Evolutionary conservation across 2,329 filamentous ascomycete species (phyloP).

Genomic region (Dothiorella sarmentorum): DNA sequence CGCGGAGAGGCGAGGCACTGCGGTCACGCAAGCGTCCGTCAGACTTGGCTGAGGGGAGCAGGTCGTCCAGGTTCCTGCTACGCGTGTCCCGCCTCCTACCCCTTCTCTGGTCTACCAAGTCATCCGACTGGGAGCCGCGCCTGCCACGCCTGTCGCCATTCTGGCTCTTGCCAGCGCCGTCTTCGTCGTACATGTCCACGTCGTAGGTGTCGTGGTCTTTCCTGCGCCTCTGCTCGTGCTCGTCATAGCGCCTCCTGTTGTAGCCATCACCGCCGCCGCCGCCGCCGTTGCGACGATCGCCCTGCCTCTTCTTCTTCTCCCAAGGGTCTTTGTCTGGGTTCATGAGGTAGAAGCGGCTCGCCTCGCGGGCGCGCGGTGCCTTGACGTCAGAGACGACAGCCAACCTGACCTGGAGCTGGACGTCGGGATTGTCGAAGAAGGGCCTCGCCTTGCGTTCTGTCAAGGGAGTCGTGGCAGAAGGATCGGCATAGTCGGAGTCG

Average conservation of each 20-base stretch:
- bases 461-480: conserved; percentile 51
- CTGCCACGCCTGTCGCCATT: conserved; percentile 24
- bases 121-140: conserved; percentile 22
- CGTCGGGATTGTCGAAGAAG: conserved; percentile 64
- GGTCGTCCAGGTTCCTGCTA: conserved; percentile 28
- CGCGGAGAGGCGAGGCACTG: conserved; percentile 53
- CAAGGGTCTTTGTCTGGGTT: conserved; percentile 86
- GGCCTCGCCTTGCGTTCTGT: conserved; percentile 68
- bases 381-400: conserved; percentile 77
- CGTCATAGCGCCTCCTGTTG: conserved; percentile 45
- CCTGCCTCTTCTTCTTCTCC: conserved; percentile 49
- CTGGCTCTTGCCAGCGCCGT: conserved; percentile 29
- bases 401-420: conserved; percentile 67
- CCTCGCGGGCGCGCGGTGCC: conserved; percentile 68
- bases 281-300: conserved; percentile 23
- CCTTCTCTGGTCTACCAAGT: conserved; percentile 24
- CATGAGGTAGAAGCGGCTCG: conserved; percentile 87
- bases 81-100: conserved; percentile 21
- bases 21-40: conserved; percentile 54
- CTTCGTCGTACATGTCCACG: conserved; percentile 81
- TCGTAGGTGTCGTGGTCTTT: conserved; percentile 59
- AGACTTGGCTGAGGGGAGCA: conserved; percentile 26
- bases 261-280: conserved; percentile 37
- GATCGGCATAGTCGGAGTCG: conserved; percentile 46
- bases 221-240: conserved; percentile 38